A percentile compares a stretch with the other conserved stretches of the same genome.
Evolutionary conservation across 2,329 filamentous ascomycete species (phyloP).

Genomic region (Claviceps pusilla): DNA sequence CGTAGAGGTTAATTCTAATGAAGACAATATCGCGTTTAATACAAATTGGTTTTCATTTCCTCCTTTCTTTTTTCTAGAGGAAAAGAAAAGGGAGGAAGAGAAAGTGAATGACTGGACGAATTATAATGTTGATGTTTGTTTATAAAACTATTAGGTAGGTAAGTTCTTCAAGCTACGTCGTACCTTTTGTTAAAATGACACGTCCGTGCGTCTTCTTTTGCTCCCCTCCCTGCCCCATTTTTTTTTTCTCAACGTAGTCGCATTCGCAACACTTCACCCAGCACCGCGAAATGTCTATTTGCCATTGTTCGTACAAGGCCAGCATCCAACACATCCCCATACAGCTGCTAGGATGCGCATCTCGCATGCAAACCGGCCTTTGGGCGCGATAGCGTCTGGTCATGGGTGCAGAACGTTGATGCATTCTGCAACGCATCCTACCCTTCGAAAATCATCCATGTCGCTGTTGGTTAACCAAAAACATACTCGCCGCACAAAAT

Average conservation of each 20-base stretch:
- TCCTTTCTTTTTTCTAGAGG: no score
- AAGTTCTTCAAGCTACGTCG: no score
- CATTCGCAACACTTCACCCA: not conserved
- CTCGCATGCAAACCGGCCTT: not conserved
- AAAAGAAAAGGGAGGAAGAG: no score
- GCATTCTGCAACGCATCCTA: not conserved
- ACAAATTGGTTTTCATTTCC: no score
- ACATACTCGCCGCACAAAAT: not conserved
- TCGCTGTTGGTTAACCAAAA: not conserved
- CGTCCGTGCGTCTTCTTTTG: not conserved
- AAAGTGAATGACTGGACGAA: no score
- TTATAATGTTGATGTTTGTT: no score
- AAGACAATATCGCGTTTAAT: no score
- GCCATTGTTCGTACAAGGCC: not conserved
- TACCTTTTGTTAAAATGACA: no score
- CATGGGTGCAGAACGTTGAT: not conserved
- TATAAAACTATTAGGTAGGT: no score
- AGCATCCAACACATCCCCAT: not conserved
- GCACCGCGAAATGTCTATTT: not conserved
- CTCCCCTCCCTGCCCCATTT: not conserved
- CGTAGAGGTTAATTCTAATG: not conserved
- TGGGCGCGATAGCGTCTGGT: not conserved
- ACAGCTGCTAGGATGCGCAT: not conserved
- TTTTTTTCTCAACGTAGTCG: not conserved
- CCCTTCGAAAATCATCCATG: not conserved